Percentiles rank a stretch among this genome's conserved stretches.
Evolutionary conservation across 129 eudicot species (phyloP).

Genomic region (Kitagawia praeruptora): DNA sequence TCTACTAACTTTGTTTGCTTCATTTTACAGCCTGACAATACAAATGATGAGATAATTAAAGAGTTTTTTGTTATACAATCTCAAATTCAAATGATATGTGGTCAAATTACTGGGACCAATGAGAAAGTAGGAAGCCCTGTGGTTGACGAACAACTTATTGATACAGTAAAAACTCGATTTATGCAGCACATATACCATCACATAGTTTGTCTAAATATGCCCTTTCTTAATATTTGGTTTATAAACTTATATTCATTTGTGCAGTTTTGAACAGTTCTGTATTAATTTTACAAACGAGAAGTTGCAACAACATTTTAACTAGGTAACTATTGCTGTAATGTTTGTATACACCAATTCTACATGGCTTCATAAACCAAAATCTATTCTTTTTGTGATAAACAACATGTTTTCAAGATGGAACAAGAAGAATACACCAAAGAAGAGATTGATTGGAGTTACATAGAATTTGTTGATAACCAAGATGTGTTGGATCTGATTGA

Average conservation of each 20-base stretch:
- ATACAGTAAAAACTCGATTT: too few species aligned
- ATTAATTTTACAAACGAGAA: slow-evolving; percentile 95
- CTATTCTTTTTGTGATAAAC: slow-evolving; percentile 22
- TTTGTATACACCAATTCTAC: slow-evolving; percentile 12
- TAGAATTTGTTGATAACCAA: slow-evolving; percentile 94
- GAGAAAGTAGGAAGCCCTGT: too few species aligned
- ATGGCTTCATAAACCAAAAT: slow-evolving; percentile 3
- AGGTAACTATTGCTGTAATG: slow-evolving; percentile 36
- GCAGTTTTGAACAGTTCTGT: slow-evolving; percentile 99
- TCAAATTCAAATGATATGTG: too few species aligned
- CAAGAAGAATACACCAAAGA: slow-evolving; percentile 97
- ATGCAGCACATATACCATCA: too few species aligned
- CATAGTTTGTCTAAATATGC: neutral
- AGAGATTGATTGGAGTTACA: slow-evolving; percentile 98
- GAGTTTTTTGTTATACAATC: too few species aligned
- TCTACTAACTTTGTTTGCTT: too few species aligned
- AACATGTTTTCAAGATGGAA: slow-evolving; percentile 96
- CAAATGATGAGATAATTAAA: too few species aligned
- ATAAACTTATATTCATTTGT: slow-evolving; percentile 16
- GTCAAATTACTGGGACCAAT: too few species aligned
- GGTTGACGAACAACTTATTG: too few species aligned
- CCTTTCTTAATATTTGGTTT: neutral
- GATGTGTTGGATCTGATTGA: slow-evolving; percentile 96
- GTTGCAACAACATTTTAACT: slow-evolving; percentile 97
- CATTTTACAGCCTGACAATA: too few species aligned